Evolutionary conservation across 2,329 filamentous ascomycete species (phyloP).

Genomic region (Aspergillus tanneri): DNA sequence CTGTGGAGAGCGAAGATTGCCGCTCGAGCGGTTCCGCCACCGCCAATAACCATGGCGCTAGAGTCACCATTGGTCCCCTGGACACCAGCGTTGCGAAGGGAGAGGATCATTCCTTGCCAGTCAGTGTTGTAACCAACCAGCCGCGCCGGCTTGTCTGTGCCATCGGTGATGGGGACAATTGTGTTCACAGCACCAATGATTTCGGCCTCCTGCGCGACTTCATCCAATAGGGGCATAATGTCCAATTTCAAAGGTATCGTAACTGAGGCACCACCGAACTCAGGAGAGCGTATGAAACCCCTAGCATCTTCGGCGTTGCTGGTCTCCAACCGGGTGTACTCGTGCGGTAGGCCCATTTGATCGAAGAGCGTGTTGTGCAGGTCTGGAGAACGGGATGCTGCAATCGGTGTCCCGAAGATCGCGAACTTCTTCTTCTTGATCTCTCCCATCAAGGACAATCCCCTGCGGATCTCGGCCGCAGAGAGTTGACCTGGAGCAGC

Average conservation of each 20-base stretch:
- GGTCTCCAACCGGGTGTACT: slow-evolving; percentile 77
- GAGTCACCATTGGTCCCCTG: slow-evolving; percentile 40
- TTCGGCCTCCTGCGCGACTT: slow-evolving; percentile 73
- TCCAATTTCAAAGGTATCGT: slow-evolving; percentile 94
- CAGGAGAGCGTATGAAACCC: slow-evolving; percentile 63
- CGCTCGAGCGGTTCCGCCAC: slow-evolving; percentile 86
- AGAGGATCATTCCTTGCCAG: slow-evolving; percentile 86
- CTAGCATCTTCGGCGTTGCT: slow-evolving; percentile 60
- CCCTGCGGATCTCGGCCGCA: slow-evolving; percentile 79
- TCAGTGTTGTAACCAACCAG: slow-evolving; percentile 92
- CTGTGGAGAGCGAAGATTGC: slow-evolving; percentile 84
- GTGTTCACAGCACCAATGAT: slow-evolving; percentile 94
- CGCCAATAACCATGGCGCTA: slow-evolving; percentile 79
- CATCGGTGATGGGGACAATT: slow-evolving; percentile 63
- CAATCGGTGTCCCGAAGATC: slow-evolving; percentile 83
- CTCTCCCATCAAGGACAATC: slow-evolving; percentile 74
- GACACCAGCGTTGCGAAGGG: slow-evolving; percentile 69
- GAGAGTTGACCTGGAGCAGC: slow-evolving; percentile 93
- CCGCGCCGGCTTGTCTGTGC: slow-evolving; percentile 45
- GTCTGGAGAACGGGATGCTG: slow-evolving; percentile 77
- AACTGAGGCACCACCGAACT: slow-evolving; percentile 91
- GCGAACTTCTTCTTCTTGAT: slow-evolving; percentile 75
- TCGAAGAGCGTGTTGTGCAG: slow-evolving; percentile 85
- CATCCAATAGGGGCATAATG: slow-evolving; percentile 77
- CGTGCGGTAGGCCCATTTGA: slow-evolving; percentile 75